Evolutionary conservation across 75 land plant species (phyloP), one percentile per base, ranked within the genome.

Genomic region (Sequoia sempervirens): DNA sequence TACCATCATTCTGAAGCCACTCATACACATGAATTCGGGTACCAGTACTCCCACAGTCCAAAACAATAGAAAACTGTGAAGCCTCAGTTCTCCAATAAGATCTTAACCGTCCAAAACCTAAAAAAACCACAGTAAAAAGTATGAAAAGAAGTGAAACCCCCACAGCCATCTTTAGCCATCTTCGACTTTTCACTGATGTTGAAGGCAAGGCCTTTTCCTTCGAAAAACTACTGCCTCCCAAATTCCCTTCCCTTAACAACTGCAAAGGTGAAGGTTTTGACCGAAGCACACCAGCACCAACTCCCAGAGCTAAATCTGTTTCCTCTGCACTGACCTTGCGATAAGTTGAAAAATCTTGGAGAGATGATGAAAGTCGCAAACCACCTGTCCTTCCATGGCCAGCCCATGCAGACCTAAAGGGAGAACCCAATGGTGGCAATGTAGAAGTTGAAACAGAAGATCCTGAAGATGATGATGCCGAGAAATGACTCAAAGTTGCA

Each of bases 41-140:
- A 56, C 99, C 93, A 34, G 99, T 97, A 83, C 99, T 97, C 56
- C 99, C 99, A 87, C 95, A 93, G 82, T 97, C 99, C 82, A 97
- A 90, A 18, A 97, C 92, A 72, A 97, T 90, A 85, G 97, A 92
- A 88, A 81, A 97, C 46, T 92, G 90, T 47, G 97, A 89, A 28
- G 88, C 79, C 74, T 86, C 88, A 36, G 50, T 66, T 30, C 84
- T 83, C 89, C 85, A 86, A 74, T 86, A 82, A 40, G 84, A 82
- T 84, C 85, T 86, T 26, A 87, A 86, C 66, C 84, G 85, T 47
- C 81, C 85, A 4, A 56, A 88, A 79, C 90, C 84, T 13, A 80
- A 46, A 87, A 82, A 93, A 5, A 86, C 41, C 15, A 91, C 38
- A 28, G 83, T 79, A 56, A 87, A 18, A 41, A 91, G 58, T 72